Percentiles rank a stretch among this genome's conserved stretches.
Conservation (phyloP, 192 early-diverging fungal genomes). For the Gonapodya prolifera region DNA sequence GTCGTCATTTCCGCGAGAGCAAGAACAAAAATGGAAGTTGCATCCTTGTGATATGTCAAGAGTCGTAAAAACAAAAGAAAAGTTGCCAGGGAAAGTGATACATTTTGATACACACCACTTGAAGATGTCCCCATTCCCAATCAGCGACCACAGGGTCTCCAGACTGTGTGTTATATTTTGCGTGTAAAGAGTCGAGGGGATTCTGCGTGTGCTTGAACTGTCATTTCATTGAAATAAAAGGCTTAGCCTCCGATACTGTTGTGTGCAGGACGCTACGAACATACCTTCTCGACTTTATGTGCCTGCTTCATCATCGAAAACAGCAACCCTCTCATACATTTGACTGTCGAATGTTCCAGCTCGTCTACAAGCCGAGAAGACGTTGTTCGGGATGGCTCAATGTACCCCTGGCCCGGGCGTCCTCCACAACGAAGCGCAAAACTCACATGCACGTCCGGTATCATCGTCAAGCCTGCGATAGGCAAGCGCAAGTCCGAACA, state of each 20-base stretch:
- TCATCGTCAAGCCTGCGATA: conserved; percentile 78
- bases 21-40: conserved; percentile 69
- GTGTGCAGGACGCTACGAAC: too few relatives aligned
- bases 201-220: conserved; percentile 69
- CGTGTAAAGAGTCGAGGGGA: conserved; percentile 64
- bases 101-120: background rate
- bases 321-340: conserved; percentile 73
- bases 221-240: conserved; percentile 26
- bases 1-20: conserved; percentile 75
- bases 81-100: conserved; percentile 73
- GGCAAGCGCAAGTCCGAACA: conserved; percentile 69
- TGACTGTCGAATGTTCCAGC: conserved; percentile 72
- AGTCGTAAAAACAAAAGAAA: too few relatives aligned
- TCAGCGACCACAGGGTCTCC: conserved; percentile 78
- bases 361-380: conserved; percentile 42
- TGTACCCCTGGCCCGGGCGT: background rate
- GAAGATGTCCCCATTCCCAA: conserved; percentile 44
- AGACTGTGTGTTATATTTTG: conserved; percentile 75
- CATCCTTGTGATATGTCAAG: too few relatives aligned
- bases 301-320: conserved; percentile 74
- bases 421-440: background rate
- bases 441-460: conserved; percentile 63
- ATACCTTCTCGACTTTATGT: conserved; percentile 54
- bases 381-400: background rate
- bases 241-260: too few relatives aligned